These are phyloP conservation scores for Akebia trifoliata DNA, from an alignment of 164 flowering plant species.

Conservation along the genomic window DNA sequence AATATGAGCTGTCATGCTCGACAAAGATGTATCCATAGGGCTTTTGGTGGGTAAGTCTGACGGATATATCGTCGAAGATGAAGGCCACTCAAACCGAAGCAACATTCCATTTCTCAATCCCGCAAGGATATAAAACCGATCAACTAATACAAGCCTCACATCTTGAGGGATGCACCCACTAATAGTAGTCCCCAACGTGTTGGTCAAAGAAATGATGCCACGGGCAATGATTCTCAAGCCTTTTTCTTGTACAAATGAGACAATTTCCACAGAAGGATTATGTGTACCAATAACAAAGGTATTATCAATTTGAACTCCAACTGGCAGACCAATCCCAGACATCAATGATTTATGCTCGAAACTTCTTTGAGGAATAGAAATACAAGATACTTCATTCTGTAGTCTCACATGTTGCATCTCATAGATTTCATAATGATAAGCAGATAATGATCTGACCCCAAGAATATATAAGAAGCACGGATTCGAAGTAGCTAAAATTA, in stretches of 20 bases:
- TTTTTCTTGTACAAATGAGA: conserved; percentile 47
- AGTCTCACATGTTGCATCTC: conserved; percentile 65
- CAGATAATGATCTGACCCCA: conserved; percentile 50
- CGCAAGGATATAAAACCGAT: conserved; percentile 66
- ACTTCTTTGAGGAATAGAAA: conserved; percentile 58
- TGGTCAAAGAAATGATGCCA: conserved; percentile 66
- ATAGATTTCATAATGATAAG: conserved; percentile 58
- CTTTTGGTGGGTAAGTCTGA: conserved; percentile 22
- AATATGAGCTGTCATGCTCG: conserved; percentile 16
- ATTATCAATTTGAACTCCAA: conserved; percentile 41
- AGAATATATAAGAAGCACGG: conserved; percentile 73
- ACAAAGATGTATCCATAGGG: conserved; percentile 15
- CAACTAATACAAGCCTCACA: conserved; percentile 84
- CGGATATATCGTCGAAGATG: conserved; percentile 23
- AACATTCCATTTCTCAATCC: conserved; percentile 98
- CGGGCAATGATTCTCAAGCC: conserved; percentile 61
- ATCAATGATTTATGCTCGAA: conserved; percentile 17
- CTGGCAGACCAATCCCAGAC: conserved; percentile 23
- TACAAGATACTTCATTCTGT: conserved; percentile 81
- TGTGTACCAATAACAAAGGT: conserved; percentile 87
- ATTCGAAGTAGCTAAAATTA: conserved; percentile 80
- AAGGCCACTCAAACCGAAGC: conserved; percentile 92
- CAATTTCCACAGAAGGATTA: conserved; percentile 85
- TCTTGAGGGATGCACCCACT: conserved; percentile 94
- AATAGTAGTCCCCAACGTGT: conserved; percentile 55